Base-by-base conservation (phyloP, 345 rosid genomes). In the Orychophragmus violaceus region DNA sequence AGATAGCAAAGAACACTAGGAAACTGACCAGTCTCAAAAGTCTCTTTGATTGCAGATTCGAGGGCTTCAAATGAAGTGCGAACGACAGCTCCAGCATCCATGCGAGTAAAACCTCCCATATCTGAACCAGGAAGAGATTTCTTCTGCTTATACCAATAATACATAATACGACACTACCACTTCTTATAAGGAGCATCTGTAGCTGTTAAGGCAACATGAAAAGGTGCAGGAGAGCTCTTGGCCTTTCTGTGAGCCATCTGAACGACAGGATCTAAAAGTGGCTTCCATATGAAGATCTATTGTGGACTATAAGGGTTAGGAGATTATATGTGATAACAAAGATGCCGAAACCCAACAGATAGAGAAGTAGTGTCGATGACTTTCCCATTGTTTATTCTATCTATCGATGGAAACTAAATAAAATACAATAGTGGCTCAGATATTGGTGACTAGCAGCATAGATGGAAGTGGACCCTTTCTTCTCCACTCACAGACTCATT, bases 131-230 rank as follows among this genome's bases (percentile, higher is more conserved):
- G 96, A 80, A 74, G 75, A 68, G 82, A 81, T 82, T 80, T 94
- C 70, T 74, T 69, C 85, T 81, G 85, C 69, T 82, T 88, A 74
- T 94, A 94, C 97, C 97, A 94, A 56, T 94, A 94, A 67, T 90
- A 87, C 96, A 90, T 88, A 0, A 94, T 85, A 64, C 96, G 96
- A 79, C 96, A 87, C 76, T 94, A 97, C 99, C 99, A 90, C 74
- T 87, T 83, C 66, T 86, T 90, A 72, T 94, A 94, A 53, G 81
- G 76, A 32, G 95, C 89, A 76, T 85, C 96, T 1, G 97, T 87
- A 3, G 99, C 95, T 8, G 99, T 94, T 50, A 94, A 77, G 41
- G 97, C 99, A 30, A 94, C 82, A 75, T 94, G 99, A 67, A 80
- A 90, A 3, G 75, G 89, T n/a, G 66, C 39, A 65, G 70, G 76